These are phyloP conservation scores for Vickermania spadyakhi DNA, from an alignment of 208 protist species.

Conservation along the genomic window DNA sequence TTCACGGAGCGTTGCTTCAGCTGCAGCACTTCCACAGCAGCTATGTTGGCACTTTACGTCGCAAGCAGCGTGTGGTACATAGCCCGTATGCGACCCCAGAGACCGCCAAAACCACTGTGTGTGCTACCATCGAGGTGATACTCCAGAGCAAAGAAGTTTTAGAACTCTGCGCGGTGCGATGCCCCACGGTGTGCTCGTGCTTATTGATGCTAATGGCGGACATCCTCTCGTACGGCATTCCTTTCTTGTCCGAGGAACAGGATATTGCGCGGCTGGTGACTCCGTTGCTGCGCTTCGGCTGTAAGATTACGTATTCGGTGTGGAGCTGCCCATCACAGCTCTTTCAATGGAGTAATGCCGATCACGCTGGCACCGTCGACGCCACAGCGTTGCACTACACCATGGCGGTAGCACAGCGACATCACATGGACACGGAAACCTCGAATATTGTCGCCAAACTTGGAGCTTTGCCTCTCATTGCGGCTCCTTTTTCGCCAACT, in stretches of 20 bases:
- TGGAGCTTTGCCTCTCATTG: background rate
- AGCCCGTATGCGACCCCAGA: constrained; percentile 20
- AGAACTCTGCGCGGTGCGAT: constrained; percentile 14
- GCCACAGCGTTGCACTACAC: constrained; percentile 3
- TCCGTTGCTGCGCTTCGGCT: background rate
- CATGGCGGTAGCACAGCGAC: constrained; percentile 4
- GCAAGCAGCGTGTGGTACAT: constrained; percentile 18
- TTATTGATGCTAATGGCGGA: constrained; percentile 48
- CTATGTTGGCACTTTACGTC: constrained; percentile 62
- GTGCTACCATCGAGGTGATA: constrained; percentile 14
- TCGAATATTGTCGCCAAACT: background rate
- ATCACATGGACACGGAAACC: background rate
- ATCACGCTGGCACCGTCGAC: background rate
- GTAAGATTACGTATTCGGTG: background rate
- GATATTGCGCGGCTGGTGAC: background rate
- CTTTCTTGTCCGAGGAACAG: background rate
- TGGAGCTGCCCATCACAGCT: background rate
- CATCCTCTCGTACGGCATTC: constrained; percentile 28
- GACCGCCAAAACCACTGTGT: constrained; percentile 10
- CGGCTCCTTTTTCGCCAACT: background rate
- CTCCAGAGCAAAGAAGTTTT: constrained; percentile 5
- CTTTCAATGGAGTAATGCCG: background rate
- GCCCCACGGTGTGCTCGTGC: constrained; percentile 42
- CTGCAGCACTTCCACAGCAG: constrained; percentile 60
- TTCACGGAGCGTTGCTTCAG: constrained; percentile 78